Evolutionary conservation across 1,284 basidiomycete species (phyloP).

Genomic region (Fomitiporia mediterranea): DNA sequence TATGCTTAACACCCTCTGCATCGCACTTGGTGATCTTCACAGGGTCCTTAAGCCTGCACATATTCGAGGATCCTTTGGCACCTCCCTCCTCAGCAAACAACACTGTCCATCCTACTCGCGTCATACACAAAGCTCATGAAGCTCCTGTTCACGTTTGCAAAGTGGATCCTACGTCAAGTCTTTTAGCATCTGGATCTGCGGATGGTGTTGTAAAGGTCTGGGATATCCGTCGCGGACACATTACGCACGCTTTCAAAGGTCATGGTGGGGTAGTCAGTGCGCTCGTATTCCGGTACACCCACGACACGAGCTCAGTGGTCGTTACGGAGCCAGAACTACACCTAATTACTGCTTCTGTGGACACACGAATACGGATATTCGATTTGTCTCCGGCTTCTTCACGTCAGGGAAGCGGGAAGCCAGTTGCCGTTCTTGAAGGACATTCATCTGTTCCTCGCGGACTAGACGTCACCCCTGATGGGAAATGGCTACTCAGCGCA

Average conservation of each 20-base stretch:
- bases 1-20: constrained; percentile 63
- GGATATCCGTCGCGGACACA: constrained; percentile 84
- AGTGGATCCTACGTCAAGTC: constrained; percentile 81
- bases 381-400: constrained; percentile 66
- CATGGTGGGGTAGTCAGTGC: constrained; percentile 96
- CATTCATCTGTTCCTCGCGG: constrained; percentile 90
- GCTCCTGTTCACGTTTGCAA: constrained; percentile 90
- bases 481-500: constrained; percentile 82
- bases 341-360: constrained; percentile 85
- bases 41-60: constrained; percentile 59
- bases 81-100: constrained; percentile 42
- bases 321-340: constrained; percentile 58
- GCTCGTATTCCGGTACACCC: constrained; percentile 74
- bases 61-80: constrained; percentile 56
- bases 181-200: constrained; percentile 92
- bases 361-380: constrained; percentile 87
- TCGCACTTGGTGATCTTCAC: constrained; percentile 65
- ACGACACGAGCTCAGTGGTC: constrained; percentile 44
- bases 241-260: constrained; percentile 94
- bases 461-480: constrained; percentile 79
- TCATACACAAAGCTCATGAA: constrained; percentile 81
- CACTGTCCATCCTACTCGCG: constrained; percentile 59
- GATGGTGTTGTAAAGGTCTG: constrained; percentile 98
- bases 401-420: constrained; percentile 56
- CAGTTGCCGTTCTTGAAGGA: constrained; percentile 79